Base-by-base conservation (phyloP, 2,329 filamentous ascomycete species). In the Aspergillus brunneoviolaceus region DNA sequence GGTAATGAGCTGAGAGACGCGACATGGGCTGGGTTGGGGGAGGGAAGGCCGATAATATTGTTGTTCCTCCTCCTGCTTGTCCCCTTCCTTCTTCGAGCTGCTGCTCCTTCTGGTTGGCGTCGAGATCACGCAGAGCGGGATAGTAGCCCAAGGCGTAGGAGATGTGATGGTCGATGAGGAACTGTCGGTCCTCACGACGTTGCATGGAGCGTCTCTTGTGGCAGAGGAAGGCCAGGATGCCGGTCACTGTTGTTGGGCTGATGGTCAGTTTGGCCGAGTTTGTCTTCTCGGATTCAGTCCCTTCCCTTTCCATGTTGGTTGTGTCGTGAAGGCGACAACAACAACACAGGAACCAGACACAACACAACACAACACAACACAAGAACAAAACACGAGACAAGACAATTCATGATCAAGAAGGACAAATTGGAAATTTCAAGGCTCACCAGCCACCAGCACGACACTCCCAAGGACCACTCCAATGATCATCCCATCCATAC, bases 381-480 rank as follows among this genome's bases (percentile, higher is more conserved):
- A 35, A 55, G 25, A 42, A 25, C 27, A 33, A 55, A 0, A 47
- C 21, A 7, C 21, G 7, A 35, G 11, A 35, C 2, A 35, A 12
- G 12, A 12, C 12, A 35, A 16, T 4, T 4, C 33, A 16, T 0
- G 2, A 47, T 0, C 7, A 27, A 25, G 14, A 6, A 11, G 19
- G 39, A 39, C 5, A 19, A 14, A 33, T 11, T 23, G n/a, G 31
- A 49, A 39, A 48, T 49, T 3, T 3, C 39, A 19, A 23, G 49
- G 58, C 70, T 57, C 64, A 73, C 71, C 69, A 3, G 66, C 64
- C 59, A 70, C 62, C 48, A 64, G 58, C 16, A 57, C 66, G 51
- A 72, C 60, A 10, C 66, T 65, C n/a, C 70, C 70, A 1, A 73
- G 61, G 1, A 73, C 70, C 2, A 70, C 68, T 4, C 70, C 71